These are phyloP conservation scores for Tricholoma furcatifolium DNA, from an alignment of 768 basidiomycete genomes.

Conservation along the genomic window DNA sequence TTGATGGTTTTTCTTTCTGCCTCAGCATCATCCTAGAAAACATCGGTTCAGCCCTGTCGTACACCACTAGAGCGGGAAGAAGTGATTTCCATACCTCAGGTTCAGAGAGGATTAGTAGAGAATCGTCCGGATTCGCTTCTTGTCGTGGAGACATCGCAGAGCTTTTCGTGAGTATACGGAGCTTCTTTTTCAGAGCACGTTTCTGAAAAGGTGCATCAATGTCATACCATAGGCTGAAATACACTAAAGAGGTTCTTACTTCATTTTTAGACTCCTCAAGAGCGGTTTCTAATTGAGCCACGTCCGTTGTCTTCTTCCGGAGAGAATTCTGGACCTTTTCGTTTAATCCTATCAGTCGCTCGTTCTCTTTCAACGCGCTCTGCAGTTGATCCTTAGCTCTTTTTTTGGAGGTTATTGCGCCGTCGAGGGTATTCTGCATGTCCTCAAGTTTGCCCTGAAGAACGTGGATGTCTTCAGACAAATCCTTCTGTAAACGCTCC, in stretches of 20 bases:
- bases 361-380: conserved; percentile 1
- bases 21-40: conserved; percentile 1
- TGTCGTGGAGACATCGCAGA: background rate
- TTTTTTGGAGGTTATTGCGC: background rate
- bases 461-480: background rate
- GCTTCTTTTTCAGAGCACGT: conserved; percentile 12
- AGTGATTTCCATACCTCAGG: background rate
- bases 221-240: background rate
- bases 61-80: background rate
- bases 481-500: background rate
- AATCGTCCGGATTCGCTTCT: conserved; percentile 14
- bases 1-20: background rate
- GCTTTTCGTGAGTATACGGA: conserved; percentile 11
- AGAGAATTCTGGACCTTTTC: conserved; percentile 5
- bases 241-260: background rate
- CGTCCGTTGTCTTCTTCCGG: conserved; percentile 9
- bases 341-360: conserved; percentile 1
- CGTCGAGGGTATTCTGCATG: background rate
- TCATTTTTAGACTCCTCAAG: conserved; percentile 10
- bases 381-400: background rate
- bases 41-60: background rate
- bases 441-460: background rate
- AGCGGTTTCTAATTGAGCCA: background rate
- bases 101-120: conserved; percentile 13
- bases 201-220: conserved; percentile 4